Base-by-base conservation (phyloP, 805 yeast species). In the Danielia oregonensis region DNA sequence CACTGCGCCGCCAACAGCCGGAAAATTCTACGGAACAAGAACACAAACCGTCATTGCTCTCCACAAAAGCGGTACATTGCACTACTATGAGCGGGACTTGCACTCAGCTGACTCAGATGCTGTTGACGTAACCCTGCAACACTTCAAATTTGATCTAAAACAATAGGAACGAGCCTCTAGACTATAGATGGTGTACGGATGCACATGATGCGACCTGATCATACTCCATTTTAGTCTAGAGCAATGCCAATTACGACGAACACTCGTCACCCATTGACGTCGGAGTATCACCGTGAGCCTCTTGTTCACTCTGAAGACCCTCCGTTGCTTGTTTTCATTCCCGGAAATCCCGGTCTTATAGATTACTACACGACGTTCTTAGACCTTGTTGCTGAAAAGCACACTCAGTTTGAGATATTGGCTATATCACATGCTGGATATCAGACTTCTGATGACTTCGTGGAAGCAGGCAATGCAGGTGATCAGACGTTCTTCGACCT, bases 41-140 rank as follows among this genome's bases (percentile, higher is more conserved):
- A 85, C 96, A 0, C 96, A 88, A 55, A 86, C 95, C 0, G 73
- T 87, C 2, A 68, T 87, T 3, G 47, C 86, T 15, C 68, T 84
- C 7, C 77, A 75, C 49, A 70, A 66, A 38, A 50, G 25, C 68
- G 85, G 48, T 37, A 60, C 24, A 9, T 59, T 83, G 14, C 71
- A 72, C 31, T 85, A 83, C 55, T 61, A 73, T 10, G 96, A 88
- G 52, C 63, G 68, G 30, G 74, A 76, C 36, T 46, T 83, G 13
- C 82, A 80, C 46, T 37, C 35, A 9, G 32, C 24, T 2, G 37
- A 32, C 7, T 24, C 31, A 10, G 36, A 33, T 4, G 42, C 33
- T 9, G 37, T 30, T 11, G 24, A 37, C n/a, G 39, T 40, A 8
- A 30, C 24, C 21, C 30, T 27, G 10, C 48, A 44, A 33, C 48